Percentiles rank a stretch among this genome's conserved stretches.
Conservation (phyloP, 2,329 filamentous ascomycete genomes). For the Fusarium xylarioides region DNA sequence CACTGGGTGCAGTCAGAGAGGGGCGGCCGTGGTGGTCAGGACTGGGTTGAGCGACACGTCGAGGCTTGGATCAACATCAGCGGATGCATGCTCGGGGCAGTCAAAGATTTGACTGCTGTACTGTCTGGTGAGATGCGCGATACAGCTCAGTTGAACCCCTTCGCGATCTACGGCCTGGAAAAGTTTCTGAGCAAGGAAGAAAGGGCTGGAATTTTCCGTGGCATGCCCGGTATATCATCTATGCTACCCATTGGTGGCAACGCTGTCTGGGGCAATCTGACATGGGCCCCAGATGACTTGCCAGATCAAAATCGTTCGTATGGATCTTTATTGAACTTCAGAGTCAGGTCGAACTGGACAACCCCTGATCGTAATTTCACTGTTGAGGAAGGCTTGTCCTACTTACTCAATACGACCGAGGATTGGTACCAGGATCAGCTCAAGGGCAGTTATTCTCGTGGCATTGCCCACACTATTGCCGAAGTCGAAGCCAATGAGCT, state of each 20-base stretch:
- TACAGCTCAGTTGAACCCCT: conserved; percentile 93
- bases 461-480: conserved; percentile 79
- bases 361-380: conserved; percentile 80
- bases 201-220: conserved; percentile 90
- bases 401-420: conserved; percentile 80
- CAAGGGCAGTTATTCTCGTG: conserved; percentile 82
- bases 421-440: conserved; percentile 85
- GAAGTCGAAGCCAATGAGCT: conserved; percentile 85
- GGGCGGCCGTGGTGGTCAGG: conserved; percentile 81
- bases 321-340: conserved; percentile 88
- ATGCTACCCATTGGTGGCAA: conserved; percentile 97
- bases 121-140: conserved; percentile 98
- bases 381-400: conserved; percentile 77
- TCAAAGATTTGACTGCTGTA: conserved; percentile 89
- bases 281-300: conserved; percentile 87
- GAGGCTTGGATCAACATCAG: conserved; percentile 99
- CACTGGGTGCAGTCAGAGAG: conserved; percentile 81
- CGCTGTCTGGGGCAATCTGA: conserved; percentile 90
- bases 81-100: conserved; percentile 94
- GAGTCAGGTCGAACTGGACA: conserved; percentile 69
- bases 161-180: conserved; percentile 95
- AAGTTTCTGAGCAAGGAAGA: conserved; percentile 93
- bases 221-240: conserved; percentile 95
- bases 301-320: conserved; percentile 77
- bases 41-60: conserved; percentile 90